Conservation (phyloP, 164 flowering plant species). For the Kalanchoe fedtschenkoi region DNA sequence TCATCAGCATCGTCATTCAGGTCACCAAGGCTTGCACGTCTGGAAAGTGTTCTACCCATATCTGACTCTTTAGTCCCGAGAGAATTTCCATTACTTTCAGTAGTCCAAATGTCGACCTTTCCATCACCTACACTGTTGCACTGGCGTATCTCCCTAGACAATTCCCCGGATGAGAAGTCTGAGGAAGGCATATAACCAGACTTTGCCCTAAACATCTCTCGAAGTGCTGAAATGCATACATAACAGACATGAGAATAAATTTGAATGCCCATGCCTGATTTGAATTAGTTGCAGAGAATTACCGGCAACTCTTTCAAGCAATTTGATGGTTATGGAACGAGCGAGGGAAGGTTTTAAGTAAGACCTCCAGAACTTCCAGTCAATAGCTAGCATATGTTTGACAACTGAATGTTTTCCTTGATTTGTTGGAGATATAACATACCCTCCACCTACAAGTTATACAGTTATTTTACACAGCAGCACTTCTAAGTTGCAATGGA, state of each 20-base stretch:
- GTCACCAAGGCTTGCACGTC: slow-evolving; percentile 23
- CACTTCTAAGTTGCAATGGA: neutral
- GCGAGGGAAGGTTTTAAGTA: slow-evolving; percentile 43
- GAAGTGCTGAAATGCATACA: slow-evolving; percentile 43
- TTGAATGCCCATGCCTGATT: too few relatives aligned
- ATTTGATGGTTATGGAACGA: slow-evolving; percentile 54
- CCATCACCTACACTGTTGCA: slow-evolving; percentile 13
- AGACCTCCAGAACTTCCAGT: slow-evolving; percentile 83
- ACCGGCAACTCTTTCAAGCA: slow-evolving; percentile 89
- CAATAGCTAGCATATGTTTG: slow-evolving; percentile 90
- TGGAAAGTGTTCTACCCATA: slow-evolving; percentile 14
- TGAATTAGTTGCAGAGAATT: slow-evolving; percentile 3
- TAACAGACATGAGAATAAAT: neutral
- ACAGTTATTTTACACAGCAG: neutral
- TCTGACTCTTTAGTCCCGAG: slow-evolving; percentile 12
- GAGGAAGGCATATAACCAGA: slow-evolving; percentile 25
- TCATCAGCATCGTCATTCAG: slow-evolving; percentile 39
- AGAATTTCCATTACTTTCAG: slow-evolving; percentile 6
- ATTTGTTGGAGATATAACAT: slow-evolving; percentile 60
- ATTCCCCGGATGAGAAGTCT: slow-evolving; percentile 34
- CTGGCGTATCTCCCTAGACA: slow-evolving; percentile 22
- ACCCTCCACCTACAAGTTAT: slow-evolving; percentile 76
- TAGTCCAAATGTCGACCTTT: slow-evolving; percentile 2
- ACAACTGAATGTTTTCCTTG: slow-evolving; percentile 68
- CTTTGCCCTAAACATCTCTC: slow-evolving; percentile 64